These are phyloP conservation scores for Trichoderma cornu-damae DNA, from an alignment of 2,329 filamentous ascomycete genomes.

Conservation along the genomic window DNA sequence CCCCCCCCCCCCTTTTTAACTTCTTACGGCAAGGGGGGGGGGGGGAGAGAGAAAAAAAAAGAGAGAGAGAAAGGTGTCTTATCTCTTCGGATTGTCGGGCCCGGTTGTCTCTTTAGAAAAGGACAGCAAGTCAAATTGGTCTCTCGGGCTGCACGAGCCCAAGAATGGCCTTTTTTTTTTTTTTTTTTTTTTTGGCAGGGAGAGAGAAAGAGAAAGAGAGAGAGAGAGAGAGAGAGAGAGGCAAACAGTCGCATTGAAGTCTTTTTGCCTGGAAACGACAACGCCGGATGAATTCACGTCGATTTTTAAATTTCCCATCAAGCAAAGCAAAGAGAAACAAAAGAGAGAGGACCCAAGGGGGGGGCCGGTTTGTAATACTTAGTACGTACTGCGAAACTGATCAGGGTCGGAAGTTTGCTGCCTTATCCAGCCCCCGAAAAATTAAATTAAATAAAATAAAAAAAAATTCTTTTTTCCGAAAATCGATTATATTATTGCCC, in stretches of 20 bases:
- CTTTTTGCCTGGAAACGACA: neutral
- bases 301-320: neutral
- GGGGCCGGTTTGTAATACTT: neutral
- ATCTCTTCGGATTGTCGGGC: neutral
- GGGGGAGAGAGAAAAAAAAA: neutral
- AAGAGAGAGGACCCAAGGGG: neutral
- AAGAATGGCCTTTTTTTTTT: neutral
- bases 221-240: no score
- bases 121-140: neutral
- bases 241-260: neutral
- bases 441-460: neutral
- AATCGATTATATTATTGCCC: no score
- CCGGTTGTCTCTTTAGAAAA: neutral
- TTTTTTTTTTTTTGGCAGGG: neutral
- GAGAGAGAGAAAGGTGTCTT: neutral
- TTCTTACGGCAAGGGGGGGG: neutral
- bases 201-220: no score
- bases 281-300: neutral
- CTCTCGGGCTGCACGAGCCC: constrained; percentile 1
- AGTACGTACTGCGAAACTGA: neutral
- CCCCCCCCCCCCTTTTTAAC: no score
- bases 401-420: constrained; percentile 1
- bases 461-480: neutral
- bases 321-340: neutral
- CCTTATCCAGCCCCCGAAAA: neutral